Percentiles rank a stretch among this genome's conserved stretches.
phyloP scores from a whole-genome alignment of 768 basidiomycete genomes.

The Galerina marginata region DNA sequence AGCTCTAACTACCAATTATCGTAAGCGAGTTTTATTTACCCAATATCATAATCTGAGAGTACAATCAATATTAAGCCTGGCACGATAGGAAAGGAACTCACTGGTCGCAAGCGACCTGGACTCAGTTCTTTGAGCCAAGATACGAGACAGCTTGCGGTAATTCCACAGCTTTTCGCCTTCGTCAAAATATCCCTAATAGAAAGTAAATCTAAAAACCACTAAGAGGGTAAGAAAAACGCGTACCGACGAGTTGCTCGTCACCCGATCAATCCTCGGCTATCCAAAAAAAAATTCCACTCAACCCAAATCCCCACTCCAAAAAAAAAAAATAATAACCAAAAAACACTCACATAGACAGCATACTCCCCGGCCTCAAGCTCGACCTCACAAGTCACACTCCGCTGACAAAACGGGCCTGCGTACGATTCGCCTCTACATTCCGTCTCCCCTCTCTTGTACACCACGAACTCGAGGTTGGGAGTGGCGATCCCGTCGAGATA shows the following conservation, averaged over 20 bases:
- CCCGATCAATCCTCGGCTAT: conserved; percentile 10
- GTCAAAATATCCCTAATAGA: conserved; percentile 17
- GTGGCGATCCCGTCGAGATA: conserved; percentile 39
- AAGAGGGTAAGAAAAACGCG: neutral
- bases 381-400: conserved; percentile 41
- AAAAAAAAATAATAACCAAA: too few relatives aligned
- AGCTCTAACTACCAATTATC: neutral
- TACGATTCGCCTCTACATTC: conserved; percentile 34
- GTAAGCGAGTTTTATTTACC: neutral
- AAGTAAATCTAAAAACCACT: neutral
- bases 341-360: conserved; percentile 39
- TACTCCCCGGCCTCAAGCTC: conserved; percentile 45
- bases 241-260: neutral
- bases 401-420: conserved; percentile 27
- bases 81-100: conserved; percentile 2
- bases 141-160: conserved; percentile 18
- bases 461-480: conserved; percentile 50
- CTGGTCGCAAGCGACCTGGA: conserved; percentile 23
- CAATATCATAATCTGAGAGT: conserved; percentile 7
- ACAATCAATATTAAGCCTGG: neutral
- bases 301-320: too few relatives aligned
- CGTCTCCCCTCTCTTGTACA: conserved; percentile 45
- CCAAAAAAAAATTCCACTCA: neutral
- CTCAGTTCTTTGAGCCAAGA: conserved; percentile 19
- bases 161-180: conserved; percentile 12